These are phyloP conservation scores for Boletus vinaceobasis DNA, from an alignment of 768 basidiomycete genomes.

Conservation along the genomic window DNA sequence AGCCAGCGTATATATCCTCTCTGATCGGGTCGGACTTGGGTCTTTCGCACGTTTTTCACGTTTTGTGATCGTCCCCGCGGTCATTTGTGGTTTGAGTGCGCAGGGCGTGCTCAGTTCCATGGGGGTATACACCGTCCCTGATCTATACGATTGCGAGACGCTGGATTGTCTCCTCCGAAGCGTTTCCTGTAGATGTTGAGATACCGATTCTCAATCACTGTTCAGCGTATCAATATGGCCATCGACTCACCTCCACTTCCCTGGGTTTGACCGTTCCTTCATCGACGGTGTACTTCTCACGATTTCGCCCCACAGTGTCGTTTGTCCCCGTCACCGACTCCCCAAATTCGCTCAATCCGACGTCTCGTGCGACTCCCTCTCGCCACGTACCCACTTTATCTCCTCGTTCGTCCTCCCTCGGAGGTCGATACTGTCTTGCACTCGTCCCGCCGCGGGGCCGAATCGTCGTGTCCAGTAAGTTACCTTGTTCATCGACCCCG, in stretches of 20 bases:
- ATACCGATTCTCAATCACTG: background rate
- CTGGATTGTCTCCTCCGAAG: conserved; percentile 22
- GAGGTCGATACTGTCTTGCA: conserved; percentile 3
- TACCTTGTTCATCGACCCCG: conserved; percentile 29
- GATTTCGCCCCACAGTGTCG: conserved; percentile 11
- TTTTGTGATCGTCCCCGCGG: conserved; percentile 6
- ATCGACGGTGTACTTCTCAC: conserved; percentile 11
- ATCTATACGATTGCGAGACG: conserved; percentile 20
- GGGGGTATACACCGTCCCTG: conserved; percentile 24
- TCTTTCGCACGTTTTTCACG: conserved; percentile 18
- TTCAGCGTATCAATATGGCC: background rate
- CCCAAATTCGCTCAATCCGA: conserved; percentile 21
- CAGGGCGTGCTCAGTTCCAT: conserved; percentile 16
- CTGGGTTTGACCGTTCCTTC: conserved; percentile 15
- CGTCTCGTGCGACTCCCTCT: conserved; percentile 44
- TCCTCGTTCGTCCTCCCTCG: conserved; percentile 16
- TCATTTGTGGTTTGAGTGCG: conserved; percentile 20
- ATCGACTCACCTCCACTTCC: conserved; percentile 22
- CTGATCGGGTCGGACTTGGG: conserved; percentile 31
- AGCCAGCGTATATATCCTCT: conserved; percentile 34
- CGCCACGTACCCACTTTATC: conserved; percentile 53
- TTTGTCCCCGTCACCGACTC: conserved; percentile 12
- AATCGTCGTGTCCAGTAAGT: conserved; percentile 18
- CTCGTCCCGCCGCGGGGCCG: conserved; percentile 4
- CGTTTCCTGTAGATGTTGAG: conserved; percentile 9